These are phyloP conservation scores for Theileria parva DNA, from an alignment of 169 alveolate genomes.

Conservation along the genomic window DNA sequence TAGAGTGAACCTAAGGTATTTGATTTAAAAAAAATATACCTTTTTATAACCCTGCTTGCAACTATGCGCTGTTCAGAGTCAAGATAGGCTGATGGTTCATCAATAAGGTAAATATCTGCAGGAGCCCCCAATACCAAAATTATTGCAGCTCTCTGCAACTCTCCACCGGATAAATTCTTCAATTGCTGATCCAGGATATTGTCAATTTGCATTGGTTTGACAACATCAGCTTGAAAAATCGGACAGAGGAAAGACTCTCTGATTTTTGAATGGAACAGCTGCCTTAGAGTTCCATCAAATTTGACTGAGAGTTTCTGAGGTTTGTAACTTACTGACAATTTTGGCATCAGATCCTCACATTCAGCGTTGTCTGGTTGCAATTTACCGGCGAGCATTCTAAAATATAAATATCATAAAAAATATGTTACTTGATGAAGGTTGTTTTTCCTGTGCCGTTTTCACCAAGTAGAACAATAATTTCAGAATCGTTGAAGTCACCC, in stretches of 20 bases:
- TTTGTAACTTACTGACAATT: constrained; percentile 92
- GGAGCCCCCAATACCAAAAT: constrained; percentile 96
- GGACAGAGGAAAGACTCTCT: constrained; percentile 90
- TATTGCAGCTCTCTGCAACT: constrained; percentile 97
- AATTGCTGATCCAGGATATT: constrained; percentile 93
- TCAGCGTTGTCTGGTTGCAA: constrained; percentile 89
- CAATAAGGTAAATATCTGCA: constrained; percentile 97
- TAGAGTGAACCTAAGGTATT: constrained; percentile 81
- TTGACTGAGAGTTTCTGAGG: constrained; percentile 98
- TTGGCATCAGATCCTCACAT: constrained; percentile 84
- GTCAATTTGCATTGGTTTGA: constrained; percentile 94
- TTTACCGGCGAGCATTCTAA: constrained; percentile 92
- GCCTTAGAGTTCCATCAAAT: constrained; percentile 96
- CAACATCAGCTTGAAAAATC: constrained; percentile 94
- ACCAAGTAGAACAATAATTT: constrained; percentile 97
- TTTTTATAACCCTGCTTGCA: constrained; percentile 97
- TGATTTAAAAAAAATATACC: constrained; percentile 62
- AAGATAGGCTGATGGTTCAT: constrained; percentile 99
- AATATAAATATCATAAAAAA: background rate
- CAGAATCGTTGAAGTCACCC: constrained; percentile 94
- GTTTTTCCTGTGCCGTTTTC: constrained; percentile 99
- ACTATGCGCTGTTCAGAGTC: constrained; percentile 99
- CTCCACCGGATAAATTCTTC: constrained; percentile 97
- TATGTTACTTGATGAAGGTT: constrained; percentile 90
- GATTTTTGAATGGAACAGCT: constrained; percentile 88